Evolutionary conservation across 345 rosid genomes (phyloP).

Genomic region (Syzygium grande): DNA sequence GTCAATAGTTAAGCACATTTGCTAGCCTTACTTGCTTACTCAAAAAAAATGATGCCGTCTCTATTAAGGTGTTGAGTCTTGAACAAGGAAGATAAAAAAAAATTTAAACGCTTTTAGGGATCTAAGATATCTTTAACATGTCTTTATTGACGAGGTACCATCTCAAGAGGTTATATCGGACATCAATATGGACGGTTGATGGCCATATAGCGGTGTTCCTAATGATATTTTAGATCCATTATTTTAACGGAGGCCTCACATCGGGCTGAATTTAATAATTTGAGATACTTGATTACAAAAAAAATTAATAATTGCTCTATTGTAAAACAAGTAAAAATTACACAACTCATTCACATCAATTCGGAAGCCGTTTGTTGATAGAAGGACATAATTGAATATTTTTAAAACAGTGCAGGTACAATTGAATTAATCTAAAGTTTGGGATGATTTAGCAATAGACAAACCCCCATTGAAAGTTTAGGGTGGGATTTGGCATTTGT

Average conservation of each 20-base stretch:
- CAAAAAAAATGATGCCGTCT: background rate
- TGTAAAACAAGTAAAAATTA: background rate
- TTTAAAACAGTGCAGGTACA: background rate
- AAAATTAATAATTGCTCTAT: background rate
- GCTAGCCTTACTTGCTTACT: background rate
- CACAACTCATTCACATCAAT: background rate
- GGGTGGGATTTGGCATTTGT: background rate
- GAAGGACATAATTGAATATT: background rate
- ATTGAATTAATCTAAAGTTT: background rate
- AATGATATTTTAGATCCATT: background rate
- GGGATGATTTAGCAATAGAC: background rate
- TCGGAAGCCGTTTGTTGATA: background rate
- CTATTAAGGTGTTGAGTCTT: background rate
- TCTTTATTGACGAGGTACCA: accelerated
- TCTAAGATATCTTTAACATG: accelerated
- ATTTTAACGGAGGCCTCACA: background rate
- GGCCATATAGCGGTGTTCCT: background rate
- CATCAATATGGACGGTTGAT: background rate
- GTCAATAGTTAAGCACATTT: background rate
- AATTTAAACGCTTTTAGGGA: background rate
- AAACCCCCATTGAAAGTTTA: background rate
- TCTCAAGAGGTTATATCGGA: background rate
- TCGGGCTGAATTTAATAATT: background rate
- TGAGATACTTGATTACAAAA: background rate
- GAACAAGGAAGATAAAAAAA: background rate